Conservation (phyloP, 495 filamentous ascomycete species). For the Neurospora intermedia region DNA sequence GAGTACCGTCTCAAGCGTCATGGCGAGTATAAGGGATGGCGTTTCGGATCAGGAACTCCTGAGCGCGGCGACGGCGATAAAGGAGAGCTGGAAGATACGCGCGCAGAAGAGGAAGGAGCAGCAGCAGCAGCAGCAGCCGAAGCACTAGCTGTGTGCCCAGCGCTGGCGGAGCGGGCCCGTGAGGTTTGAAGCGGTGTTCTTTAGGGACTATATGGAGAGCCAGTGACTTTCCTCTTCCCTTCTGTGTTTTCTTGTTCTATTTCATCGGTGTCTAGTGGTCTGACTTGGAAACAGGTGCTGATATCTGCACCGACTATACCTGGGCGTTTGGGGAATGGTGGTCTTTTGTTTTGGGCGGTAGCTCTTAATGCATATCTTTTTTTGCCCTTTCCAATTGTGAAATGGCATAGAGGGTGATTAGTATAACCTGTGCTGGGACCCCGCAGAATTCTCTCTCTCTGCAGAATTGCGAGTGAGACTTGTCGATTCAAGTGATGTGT, state of each 20-base stretch:
- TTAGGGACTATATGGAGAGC: background rate
- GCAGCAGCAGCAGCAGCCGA: conserved; percentile 6
- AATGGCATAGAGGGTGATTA: background rate
- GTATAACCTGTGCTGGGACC: background rate
- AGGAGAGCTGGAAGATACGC: conserved; percentile 58
- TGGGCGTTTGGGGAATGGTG: background rate
- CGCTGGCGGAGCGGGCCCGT: too few species aligned
- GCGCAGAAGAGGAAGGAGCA: conserved; percentile 21
- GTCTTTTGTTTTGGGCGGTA: background rate
- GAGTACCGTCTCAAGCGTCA: conserved; percentile 63
- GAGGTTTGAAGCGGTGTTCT: too few species aligned
- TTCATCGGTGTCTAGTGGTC: background rate
- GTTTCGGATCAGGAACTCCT: conserved; percentile 46
- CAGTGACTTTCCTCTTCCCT: background rate
- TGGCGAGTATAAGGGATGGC: conserved; percentile 73
- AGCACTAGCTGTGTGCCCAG: background rate
- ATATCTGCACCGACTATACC: background rate
- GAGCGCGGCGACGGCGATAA: conserved; percentile 51
- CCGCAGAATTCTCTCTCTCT: background rate
- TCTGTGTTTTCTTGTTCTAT: background rate
- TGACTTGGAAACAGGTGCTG: background rate
- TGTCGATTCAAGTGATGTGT: background rate
- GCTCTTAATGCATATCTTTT: background rate
- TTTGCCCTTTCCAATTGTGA: background rate
- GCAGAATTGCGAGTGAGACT: background rate